phyloP scores from a whole-genome alignment of 441 rosid species.

The Euphorbia celastroides region DNA sequence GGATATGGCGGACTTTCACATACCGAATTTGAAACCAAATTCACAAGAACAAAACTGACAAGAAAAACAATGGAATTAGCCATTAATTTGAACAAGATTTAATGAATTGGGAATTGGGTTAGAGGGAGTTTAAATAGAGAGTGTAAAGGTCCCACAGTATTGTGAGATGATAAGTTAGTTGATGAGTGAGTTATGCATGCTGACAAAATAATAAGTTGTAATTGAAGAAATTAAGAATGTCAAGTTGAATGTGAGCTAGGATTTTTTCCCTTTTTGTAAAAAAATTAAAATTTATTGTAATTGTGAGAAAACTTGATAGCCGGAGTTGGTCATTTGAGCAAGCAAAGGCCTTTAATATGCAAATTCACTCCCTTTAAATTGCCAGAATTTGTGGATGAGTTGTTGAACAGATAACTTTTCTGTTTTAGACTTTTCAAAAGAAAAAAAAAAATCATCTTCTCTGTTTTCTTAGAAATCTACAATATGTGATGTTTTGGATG shows the following conservation, averaged over 20 bases:
- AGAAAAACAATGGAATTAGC: constrained; percentile 1
- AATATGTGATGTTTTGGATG: too few species aligned
- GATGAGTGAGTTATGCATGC: constrained; percentile 25
- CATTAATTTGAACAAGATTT: constrained; percentile 9
- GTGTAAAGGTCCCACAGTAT: constrained; percentile 23
- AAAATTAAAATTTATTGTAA: not conserved
- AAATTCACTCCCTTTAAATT: not conserved
- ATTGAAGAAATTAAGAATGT: constrained; percentile 15
- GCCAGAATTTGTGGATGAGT: not conserved
- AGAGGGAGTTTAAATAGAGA: constrained; percentile 38
- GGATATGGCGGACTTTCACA: too few species aligned
- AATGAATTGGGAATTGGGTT: not conserved
- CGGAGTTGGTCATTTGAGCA: constrained; percentile 17
- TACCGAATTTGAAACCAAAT: too few species aligned
- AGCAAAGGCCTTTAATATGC: constrained; percentile 7
- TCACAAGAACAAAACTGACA: not conserved
- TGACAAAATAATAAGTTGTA: constrained; percentile 21
- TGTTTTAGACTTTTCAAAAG: too few species aligned
- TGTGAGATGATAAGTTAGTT: constrained; percentile 33
- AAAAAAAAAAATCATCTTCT: too few species aligned
- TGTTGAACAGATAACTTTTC: not conserved
- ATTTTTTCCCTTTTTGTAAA: not conserved
- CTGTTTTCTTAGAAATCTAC: too few species aligned
- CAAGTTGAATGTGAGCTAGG: not conserved
- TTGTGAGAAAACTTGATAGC: constrained; percentile 13